A percentile compares a stretch with the other conserved stretches of the same genome.
phyloP scores from a whole-genome alignment of 352 stramenopile species.

The Globisporangium solare region DNA sequence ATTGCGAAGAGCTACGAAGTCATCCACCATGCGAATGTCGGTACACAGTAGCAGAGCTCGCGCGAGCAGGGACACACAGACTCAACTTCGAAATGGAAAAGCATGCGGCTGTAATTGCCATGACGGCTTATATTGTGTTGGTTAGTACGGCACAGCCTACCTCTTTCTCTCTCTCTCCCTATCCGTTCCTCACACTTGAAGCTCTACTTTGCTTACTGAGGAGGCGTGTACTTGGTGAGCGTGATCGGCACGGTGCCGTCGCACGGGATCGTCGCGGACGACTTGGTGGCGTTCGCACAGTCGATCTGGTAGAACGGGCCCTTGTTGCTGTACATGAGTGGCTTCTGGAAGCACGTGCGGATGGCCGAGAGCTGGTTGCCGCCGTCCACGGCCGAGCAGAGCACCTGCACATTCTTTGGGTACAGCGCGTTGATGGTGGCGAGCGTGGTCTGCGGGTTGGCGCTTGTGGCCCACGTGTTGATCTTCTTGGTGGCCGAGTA shows the following conservation, averaged over 20 bases:
- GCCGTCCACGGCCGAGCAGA: constrained; percentile 53
- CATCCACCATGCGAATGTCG: too few species aligned
- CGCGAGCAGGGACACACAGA: too few species aligned
- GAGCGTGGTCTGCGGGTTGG: constrained; percentile 22
- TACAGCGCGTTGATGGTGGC: constrained; percentile 44
- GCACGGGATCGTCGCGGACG: constrained; percentile 6
- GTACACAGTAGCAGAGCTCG: too few species aligned
- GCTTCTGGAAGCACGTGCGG: constrained; percentile 61
- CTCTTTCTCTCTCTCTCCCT: too few species aligned
- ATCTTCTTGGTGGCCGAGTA: constrained; percentile 44
- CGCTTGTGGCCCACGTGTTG: constrained; percentile 39
- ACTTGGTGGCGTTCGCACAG: constrained; percentile 15
- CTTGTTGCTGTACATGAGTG: constrained; percentile 5
- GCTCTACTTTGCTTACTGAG: constrained; percentile 5
- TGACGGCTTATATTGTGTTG: too few species aligned
- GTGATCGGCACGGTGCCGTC: constrained; percentile 10
- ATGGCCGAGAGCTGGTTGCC: constrained; percentile 67
- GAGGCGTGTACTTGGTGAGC: constrained; percentile 14
- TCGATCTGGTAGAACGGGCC: constrained; percentile 12
- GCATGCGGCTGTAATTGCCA: too few species aligned
- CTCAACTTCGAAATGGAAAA: too few species aligned
- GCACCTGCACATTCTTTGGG: constrained; percentile 53
- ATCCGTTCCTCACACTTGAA: too few species aligned
- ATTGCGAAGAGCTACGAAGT: too few species aligned
- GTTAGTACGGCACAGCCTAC: too few species aligned